These are phyloP conservation scores for Cercospora sp. DNA, from an alignment of 2,329 filamentous ascomycete genomes.

Conservation along the genomic window DNA sequence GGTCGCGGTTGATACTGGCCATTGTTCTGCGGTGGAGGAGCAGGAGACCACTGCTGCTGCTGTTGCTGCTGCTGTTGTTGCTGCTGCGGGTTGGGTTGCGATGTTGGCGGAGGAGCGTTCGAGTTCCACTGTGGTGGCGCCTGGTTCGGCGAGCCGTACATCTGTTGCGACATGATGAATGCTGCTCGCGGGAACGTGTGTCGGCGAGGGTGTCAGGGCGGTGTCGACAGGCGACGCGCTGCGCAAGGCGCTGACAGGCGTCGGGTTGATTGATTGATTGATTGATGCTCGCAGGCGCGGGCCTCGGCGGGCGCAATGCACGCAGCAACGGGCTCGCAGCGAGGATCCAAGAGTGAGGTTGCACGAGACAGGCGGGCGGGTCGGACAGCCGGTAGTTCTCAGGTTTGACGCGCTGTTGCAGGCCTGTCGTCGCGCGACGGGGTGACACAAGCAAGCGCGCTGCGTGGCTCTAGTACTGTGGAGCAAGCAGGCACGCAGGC, in stretches of 20 bases:
- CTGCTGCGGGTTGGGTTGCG: conserved; percentile 26
- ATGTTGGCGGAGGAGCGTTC: conserved; percentile 24
- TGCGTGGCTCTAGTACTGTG: background rate
- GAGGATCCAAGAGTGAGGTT: conserved; percentile 18
- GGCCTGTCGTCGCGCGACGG: conserved; percentile 13
- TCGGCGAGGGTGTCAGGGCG: background rate
- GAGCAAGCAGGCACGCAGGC: conserved; percentile 9
- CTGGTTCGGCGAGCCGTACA: conserved; percentile 30
- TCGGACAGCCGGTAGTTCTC: conserved; percentile 15
- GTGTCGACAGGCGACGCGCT: background rate
- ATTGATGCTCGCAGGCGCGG: background rate
- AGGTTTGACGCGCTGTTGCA: conserved; percentile 10
- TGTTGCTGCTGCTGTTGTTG: conserved; percentile 19
- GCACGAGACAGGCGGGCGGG: conserved; percentile 20
- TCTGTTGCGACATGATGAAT: conserved; percentile 11
- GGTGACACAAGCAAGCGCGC: conserved; percentile 12
- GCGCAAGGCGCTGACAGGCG: background rate
- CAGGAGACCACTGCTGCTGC: conserved; percentile 28
- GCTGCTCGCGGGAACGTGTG: background rate
- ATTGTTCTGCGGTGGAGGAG: conserved; percentile 38
- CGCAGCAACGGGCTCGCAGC: background rate
- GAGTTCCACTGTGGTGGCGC: conserved; percentile 25
- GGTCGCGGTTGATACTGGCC: conserved; percentile 37
- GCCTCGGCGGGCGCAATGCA: conserved; percentile 2
- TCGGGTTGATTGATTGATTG: background rate